Evolutionary conservation across 129 eudicot genomes (phyloP), one percentile per base, ranked within the genome.

Genomic region (Scalesia atractyloides): DNA sequence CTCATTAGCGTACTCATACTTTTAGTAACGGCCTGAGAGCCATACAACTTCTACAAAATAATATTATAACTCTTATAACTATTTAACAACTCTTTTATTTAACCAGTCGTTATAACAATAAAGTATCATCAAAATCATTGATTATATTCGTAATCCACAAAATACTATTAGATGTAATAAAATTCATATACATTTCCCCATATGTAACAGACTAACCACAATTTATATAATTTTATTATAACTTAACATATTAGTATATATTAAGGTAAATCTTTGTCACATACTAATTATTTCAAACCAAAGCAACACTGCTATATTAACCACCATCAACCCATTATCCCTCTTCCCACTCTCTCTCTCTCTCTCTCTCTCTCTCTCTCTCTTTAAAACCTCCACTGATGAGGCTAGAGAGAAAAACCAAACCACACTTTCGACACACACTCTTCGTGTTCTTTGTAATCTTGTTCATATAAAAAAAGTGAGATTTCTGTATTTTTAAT

Each of bases 281-380:
- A 19, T 54, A 56, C 11, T 11, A 18, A 19, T 8, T 19, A 18
- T 7, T 24, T 5, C 39, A 24, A 11, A 58, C 37, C 37, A 58
- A 58, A 58, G 8, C 46, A 69, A 30, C 59, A 49, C 26, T n/a
- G 14, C 77, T 78, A 78, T 64, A 78, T 78, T 71, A 78, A 71
- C 73, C 75, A 16, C 56, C 76, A 77, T 69, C 74, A 68, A 51
- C 24, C 36, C 76, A 69, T 63, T 62, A 70, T 70, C 66, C 52
- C 34, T 8, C 64, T 53, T 22, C 33, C 34, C 47, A 24, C 73
- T 14, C 39, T 43, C 68, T 44, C 74, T 57, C 66, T 5, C 68
- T 17, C 34, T 30, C 34, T n/a, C n/a, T n/a, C n/a, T n/a, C n/a
- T n/a, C n/a, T n/a, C n/a, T n/a, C n/a, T 24, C 62, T 48, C 64